phyloP scores from a whole-genome alignment of 768 basidiomycete species.

The Lactarius deliciosus region DNA sequence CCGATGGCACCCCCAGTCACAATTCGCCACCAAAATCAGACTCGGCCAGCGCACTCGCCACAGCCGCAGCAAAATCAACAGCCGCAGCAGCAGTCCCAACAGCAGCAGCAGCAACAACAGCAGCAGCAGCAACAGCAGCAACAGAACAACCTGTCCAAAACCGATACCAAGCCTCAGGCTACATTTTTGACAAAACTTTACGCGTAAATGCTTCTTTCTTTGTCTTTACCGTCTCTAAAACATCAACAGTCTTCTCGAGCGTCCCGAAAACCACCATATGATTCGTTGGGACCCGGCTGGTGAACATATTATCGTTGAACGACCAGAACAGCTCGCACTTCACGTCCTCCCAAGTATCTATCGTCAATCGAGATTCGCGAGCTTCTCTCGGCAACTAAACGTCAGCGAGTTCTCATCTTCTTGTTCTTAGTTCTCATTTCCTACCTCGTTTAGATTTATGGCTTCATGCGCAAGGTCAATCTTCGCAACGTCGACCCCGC shows the following conservation, averaged over 20 bases:
- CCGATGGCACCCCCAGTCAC: slow-evolving; percentile 25
- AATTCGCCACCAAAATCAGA: slow-evolving; percentile 29
- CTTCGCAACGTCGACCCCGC: slow-evolving; percentile 92
- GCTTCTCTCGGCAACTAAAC: slow-evolving; percentile 97
- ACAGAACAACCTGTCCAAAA: slow-evolving; percentile 23
- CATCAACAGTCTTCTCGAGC: slow-evolving; percentile 70
- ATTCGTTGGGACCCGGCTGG: slow-evolving; percentile 95
- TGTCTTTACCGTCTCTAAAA: not conserved
- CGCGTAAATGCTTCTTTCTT: slow-evolving; percentile 57
- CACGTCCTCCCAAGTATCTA: slow-evolving; percentile 94
- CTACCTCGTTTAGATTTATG: slow-evolving; percentile 72
- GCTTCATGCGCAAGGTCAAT: slow-evolving; percentile 98
- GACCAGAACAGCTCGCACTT: slow-evolving; percentile 89
- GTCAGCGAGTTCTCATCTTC: slow-evolving; percentile 41
- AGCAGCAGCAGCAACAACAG: slow-evolving; percentile 7
- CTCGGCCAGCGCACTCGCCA: slow-evolving; percentile 24
- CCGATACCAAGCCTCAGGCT: slow-evolving; percentile 31
- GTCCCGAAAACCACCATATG: slow-evolving; percentile 93
- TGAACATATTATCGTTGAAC: slow-evolving; percentile 93
- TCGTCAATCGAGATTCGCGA: slow-evolving; percentile 94
- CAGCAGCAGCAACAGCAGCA: slow-evolving; percentile 12
- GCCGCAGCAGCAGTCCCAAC: slow-evolving; percentile 6
- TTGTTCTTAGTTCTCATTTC: slow-evolving; percentile 31
- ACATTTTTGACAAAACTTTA: slow-evolving; percentile 98
- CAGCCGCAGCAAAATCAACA: slow-evolving; percentile 19